Evolutionary conservation across 495 filamentous ascomycete genomes (phyloP).

Genomic region (Cairneyella variabilis): DNA sequence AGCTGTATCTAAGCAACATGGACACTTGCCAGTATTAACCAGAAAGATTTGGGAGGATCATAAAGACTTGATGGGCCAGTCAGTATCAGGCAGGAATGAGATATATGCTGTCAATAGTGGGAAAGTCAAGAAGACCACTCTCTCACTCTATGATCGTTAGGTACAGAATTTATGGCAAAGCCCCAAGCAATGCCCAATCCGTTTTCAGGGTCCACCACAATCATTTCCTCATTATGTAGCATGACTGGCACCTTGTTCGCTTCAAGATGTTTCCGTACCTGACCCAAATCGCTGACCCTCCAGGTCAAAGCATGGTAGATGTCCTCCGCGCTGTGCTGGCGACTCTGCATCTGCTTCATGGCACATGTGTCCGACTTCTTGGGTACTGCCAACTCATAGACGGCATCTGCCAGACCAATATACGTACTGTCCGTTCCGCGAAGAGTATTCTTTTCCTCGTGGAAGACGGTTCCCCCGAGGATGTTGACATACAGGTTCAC

Average conservation of each 20-base stretch:
- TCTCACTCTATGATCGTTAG: background rate
- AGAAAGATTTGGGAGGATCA: too few relatives aligned
- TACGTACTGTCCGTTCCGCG: conserved; percentile 3
- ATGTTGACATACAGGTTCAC: background rate
- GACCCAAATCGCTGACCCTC: background rate
- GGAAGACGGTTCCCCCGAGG: background rate
- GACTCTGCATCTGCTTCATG: too few relatives aligned
- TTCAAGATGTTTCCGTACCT: conserved; percentile 1
- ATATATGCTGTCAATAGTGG: too few relatives aligned
- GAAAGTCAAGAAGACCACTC: too few relatives aligned
- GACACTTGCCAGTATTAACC: too few relatives aligned
- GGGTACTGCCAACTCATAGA: conserved; percentile 2
- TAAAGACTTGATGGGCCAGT: too few relatives aligned
- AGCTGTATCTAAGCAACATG: too few relatives aligned
- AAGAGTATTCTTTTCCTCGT: background rate
- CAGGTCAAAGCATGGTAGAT: background rate
- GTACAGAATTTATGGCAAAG: background rate
- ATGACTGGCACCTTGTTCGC: background rate
- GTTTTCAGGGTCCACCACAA: background rate
- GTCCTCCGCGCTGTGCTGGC: background rate
- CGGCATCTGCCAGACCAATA: background rate
- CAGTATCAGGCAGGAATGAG: too few relatives aligned
- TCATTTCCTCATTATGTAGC: background rate
- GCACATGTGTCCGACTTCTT: too few relatives aligned
- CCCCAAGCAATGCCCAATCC: background rate